Evolutionary conservation across 257 asterid genomes (phyloP).

Genomic region (Solanum ahanhuiri): DNA sequence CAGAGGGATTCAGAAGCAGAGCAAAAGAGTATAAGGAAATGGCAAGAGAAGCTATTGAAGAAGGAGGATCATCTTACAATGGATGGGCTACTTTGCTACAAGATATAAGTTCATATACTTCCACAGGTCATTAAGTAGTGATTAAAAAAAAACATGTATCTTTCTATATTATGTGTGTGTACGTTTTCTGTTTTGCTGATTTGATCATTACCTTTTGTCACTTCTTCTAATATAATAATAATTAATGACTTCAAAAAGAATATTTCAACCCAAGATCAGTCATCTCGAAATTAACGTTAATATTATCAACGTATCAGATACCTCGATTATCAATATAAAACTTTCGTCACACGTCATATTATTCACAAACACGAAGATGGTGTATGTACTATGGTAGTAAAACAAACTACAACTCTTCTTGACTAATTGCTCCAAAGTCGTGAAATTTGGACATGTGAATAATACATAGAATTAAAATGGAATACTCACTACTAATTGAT

Average conservation of each 20-base stretch:
- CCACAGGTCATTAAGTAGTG: background rate
- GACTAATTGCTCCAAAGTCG: background rate
- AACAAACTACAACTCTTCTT: background rate
- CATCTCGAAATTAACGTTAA: background rate
- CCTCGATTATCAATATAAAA: background rate
- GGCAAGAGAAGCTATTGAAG: slow-evolving; percentile 21
- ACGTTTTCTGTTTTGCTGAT: background rate
- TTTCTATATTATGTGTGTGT: background rate
- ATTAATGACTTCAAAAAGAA: background rate
- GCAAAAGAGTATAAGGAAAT: slow-evolving; percentile 14
- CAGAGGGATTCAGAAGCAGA: slow-evolving; percentile 26
- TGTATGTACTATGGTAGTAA: background rate
- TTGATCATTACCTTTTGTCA: background rate
- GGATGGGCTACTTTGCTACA: slow-evolving; percentile 26
- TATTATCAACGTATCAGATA: background rate
- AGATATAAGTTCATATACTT: slow-evolving; percentile 17
- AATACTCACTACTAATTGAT: too few relatives aligned
- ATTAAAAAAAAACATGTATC: background rate
- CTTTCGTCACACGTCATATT: background rate
- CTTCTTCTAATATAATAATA: background rate
- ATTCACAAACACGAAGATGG: background rate
- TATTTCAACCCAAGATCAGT: background rate
- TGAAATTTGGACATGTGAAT: too few relatives aligned
- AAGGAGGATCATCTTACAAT: slow-evolving; percentile 57
- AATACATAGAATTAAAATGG: too few relatives aligned